These are phyloP conservation scores for Cercospora sp. DNA, from an alignment of 2,329 filamentous ascomycete species.

Conservation along the genomic window DNA sequence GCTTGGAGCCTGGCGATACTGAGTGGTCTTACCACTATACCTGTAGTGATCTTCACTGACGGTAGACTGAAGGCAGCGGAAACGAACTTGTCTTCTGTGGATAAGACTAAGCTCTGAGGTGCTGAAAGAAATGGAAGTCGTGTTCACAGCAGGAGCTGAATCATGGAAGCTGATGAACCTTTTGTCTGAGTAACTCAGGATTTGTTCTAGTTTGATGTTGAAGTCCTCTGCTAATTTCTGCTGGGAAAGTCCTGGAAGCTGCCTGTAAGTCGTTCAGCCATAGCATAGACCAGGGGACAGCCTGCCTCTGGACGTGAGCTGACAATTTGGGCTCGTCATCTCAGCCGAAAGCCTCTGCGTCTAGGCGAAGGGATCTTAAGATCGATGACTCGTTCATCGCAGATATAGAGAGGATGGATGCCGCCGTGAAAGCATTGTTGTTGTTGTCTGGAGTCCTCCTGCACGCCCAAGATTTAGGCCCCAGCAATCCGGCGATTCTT, in stretches of 20 bases:
- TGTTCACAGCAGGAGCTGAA: not conserved
- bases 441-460: not conserved
- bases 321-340: not conserved
- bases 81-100: not conserved
- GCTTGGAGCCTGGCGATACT: conserved; percentile 9
- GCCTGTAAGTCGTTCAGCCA: not conserved
- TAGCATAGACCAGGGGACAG: not conserved
- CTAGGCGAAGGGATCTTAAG: not conserved
- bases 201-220: not conserved
- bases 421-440: not conserved
- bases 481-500: not conserved
- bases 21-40: not conserved
- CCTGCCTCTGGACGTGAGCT: not conserved
- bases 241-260: not conserved
- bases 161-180: not conserved
- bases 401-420: not conserved
- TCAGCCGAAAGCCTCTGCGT: not conserved
- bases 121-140: not conserved
- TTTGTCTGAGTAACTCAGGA: not conserved
- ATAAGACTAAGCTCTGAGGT: not conserved
- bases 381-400: not conserved
- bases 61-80: not conserved
- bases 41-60: not conserved
- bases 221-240: no score
- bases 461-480: not conserved